Base-by-base conservation (phyloP, 2,329 filamentous ascomycete species). In the Ceratocystis papillata region DNA sequence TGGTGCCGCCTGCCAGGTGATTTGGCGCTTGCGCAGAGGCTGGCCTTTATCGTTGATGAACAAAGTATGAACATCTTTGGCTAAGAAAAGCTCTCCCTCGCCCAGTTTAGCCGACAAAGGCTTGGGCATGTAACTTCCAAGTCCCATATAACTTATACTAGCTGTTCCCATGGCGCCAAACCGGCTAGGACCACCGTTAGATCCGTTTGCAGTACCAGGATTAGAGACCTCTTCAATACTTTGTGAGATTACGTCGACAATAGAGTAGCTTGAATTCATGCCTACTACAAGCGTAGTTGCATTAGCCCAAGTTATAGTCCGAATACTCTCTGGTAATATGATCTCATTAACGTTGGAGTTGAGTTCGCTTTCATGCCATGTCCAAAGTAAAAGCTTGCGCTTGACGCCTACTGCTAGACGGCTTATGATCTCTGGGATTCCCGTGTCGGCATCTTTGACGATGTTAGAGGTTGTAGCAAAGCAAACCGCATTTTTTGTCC, bases 381-480 rank as follows among this genome's bases (percentile, higher is more conserved):
- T 89, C 92, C 94, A 99, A 65, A 96, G 77, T 68, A 97, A 75
- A 64, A 99, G 80, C 72, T 89, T 89, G 72, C 94, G 82, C 80
- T 97, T 97, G 44, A 96, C 90, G 3, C 91, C 91, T 10, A 99
- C 93, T 5, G 91, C 94, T 63, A 99, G 79, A 46, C 91, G 83
- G 65, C 90, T 96, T 70, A 97, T 92, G 66, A 99, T 95, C 70
- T 93, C 90, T 0, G 91, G 92, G 62, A 99, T 92, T 28, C 89
- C 89, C 0, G 90, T 96, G 62, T 85, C 84, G 5, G 86, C 78
- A 75, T 99, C 94, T 74, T 94, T 93, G 70, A 96, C 88, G 65
- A 97, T 95, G 75, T 97, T 96, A 69, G 90, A 96, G 1, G 92
- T 96, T 55, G 96, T 90, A 1, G 93, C 91, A 75, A 99, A 97